Evolutionary conservation across 345 rosid genomes (phyloP).

Genomic region (Arabidopsis arenosa): DNA sequence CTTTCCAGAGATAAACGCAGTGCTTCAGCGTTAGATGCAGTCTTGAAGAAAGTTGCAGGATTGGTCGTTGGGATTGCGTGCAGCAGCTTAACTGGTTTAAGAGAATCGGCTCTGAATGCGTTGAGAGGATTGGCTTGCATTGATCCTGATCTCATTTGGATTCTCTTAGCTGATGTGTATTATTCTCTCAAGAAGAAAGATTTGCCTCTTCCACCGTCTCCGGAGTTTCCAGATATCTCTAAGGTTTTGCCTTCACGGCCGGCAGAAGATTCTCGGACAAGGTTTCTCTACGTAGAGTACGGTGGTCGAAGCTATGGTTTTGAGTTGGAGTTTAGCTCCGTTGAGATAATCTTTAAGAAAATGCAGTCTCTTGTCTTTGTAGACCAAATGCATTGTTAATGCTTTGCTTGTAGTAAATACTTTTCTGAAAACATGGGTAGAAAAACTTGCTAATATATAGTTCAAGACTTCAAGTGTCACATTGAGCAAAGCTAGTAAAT

Average conservation of each 20-base stretch:
- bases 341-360: conserved; percentile 62
- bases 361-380: conserved; percentile 54
- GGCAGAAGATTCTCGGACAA: conserved; percentile 48
- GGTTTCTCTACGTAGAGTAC: conserved; percentile 66
- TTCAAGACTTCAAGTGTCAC: not conserved
- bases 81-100: conserved; percentile 68
- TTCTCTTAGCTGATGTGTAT: conserved; percentile 84
- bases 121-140: conserved; percentile 72
- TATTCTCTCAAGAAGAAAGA: conserved; percentile 57
- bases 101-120: conserved; percentile 72
- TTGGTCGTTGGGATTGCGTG: conserved; percentile 85
- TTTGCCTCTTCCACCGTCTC: conserved; percentile 59
- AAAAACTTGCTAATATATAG: not conserved
- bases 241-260: conserved; percentile 60
- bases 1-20: conserved; percentile 66
- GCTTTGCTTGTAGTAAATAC: conserved; percentile 14
- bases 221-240: conserved; percentile 57
- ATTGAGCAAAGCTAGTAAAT: not conserved
- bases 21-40: conserved; percentile 71
- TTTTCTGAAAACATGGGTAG: not conserved
- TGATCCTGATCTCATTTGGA: conserved; percentile 93
- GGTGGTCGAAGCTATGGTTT: conserved; percentile 85
- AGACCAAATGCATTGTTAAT: conserved; percentile 48
- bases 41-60: conserved; percentile 85
- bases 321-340: conserved; percentile 63